Conservation (phyloP, 2,329 filamentous ascomycete genomes). For the Diaporthe citrichinensis region DNA sequence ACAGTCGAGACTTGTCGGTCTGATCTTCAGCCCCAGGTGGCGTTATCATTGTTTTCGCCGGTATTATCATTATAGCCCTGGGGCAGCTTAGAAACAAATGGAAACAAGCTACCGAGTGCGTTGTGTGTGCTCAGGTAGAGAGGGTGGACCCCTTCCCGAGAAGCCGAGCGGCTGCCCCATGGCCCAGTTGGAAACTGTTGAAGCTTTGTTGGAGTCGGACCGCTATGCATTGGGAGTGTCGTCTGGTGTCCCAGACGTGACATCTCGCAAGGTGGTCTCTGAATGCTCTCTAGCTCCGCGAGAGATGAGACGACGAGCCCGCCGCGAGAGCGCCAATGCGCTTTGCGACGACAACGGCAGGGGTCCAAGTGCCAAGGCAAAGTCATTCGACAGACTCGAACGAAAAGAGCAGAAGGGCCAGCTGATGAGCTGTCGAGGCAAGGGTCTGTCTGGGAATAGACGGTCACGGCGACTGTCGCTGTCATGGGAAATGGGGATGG, state of each 20-base stretch:
- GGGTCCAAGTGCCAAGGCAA: neutral
- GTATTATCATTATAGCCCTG: neutral
- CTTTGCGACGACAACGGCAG: conserved; percentile 13
- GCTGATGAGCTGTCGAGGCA: conserved; percentile 3
- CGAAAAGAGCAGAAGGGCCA: neutral
- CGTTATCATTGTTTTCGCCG: neutral
- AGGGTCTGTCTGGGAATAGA: conserved; percentile 9
- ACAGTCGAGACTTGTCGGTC: conserved; percentile 7
- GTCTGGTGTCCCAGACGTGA: conserved; percentile 22
- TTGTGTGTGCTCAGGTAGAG: neutral
- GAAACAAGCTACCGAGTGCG: conserved; percentile 8
- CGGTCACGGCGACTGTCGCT: neutral
- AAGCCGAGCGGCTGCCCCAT: neutral
- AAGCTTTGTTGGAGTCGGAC: conserved; percentile 16
- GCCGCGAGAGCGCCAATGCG: conserved; percentile 11
- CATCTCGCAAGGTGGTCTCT: conserved; percentile 24
- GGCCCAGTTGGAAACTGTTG: conserved; percentile 9
- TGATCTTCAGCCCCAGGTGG: conserved; percentile 13
- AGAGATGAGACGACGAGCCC: conserved; percentile 24
- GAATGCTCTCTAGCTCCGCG: conserved; percentile 19
- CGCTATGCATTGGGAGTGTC: conserved; percentile 3
- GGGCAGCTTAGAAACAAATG: conserved; percentile 22
- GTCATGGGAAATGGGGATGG: conserved; percentile 18
- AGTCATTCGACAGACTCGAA: conserved; percentile 18
- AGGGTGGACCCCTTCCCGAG: conserved; percentile 19